Base-by-base conservation (phyloP, 2,329 filamentous ascomycete species). In the Zopfia rhizophila region DNA sequence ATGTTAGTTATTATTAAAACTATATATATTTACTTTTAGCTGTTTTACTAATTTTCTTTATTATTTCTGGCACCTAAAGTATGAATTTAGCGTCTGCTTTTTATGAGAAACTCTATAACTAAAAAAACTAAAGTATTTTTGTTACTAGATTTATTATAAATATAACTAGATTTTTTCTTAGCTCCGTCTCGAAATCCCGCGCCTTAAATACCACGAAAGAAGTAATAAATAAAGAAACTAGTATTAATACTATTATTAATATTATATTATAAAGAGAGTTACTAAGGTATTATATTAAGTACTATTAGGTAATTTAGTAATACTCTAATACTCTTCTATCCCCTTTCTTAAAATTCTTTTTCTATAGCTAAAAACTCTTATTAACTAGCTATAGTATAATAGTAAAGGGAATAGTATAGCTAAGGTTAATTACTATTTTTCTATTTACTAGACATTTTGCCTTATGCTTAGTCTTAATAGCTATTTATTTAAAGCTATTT, bases 211-310 rank as follows among this genome's bases (percentile, higher is more conserved):
- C 35, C 10, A 38, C 35, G 17, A 23, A 25, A 12, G 35, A 23
- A 24, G 35, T 38, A 16, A 38, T 23, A 6, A 23, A 38, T 17
- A 14, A 38, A n/a, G 35, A 38, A 11, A 23, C 35, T 14, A 38
- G 35, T 23, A 23, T 38, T 17, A 38, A 38, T 16, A 38, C 35
- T 14, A 38, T 38, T 14, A 38, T 38, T 16, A 38, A 23, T 23
- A 38, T 38, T 23, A 38, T 11, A 18, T 38, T 23, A 14, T 14
- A 38, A 23, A 38, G 19, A 13, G 35, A 23, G 18, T 38, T 23
- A 23, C 35, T 23, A 18, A 38, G 18, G 24, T 23, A 38, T 28
- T 38, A 19, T 38, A 28, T 28, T 11, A 38, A 28, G 23, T 14
- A 38, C 23, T 38, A 14, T 17, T 23, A 23, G 17, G 35, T 14